Conservation (phyloP, 1,139 yeast species). For the Pichia sp. region DNA sequence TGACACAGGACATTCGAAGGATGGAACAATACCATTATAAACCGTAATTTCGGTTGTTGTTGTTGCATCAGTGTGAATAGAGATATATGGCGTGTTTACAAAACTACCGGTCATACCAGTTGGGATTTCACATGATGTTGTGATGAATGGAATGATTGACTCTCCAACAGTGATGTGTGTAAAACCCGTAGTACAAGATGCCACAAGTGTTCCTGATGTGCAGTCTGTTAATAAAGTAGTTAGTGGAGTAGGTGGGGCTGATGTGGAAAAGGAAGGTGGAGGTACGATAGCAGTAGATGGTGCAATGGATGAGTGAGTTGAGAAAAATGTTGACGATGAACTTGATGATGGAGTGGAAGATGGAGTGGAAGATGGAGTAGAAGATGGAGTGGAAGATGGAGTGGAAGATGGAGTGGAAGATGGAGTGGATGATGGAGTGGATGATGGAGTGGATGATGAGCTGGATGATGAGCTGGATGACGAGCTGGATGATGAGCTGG, state of each 20-base stretch:
- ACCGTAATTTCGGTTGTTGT: constrained; percentile 9
- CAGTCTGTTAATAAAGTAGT: constrained; percentile 7
- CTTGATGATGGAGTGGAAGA: not conserved
- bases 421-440: not conserved
- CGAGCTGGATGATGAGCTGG: not conserved
- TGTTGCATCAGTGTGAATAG: constrained; percentile 9
- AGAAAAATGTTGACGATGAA: not conserved
- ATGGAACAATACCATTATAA: constrained; percentile 10
- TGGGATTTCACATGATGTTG: constrained; percentile 7
- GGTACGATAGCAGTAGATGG: not conserved
- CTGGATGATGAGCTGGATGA: not conserved
- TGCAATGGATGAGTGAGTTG: not conserved
- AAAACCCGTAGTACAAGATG: constrained; percentile 2
- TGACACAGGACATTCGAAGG: constrained; percentile 7
- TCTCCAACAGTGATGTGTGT: constrained; percentile 4
- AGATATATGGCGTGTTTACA: constrained; percentile 1
- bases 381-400: not conserved
- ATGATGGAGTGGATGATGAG: not conserved
- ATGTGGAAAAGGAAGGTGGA: not conserved
- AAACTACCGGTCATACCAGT: constrained; percentile 7
- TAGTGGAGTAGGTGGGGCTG: not conserved
- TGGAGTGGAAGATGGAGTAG: constrained; percentile 1
- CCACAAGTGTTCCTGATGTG: not conserved
- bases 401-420: not conserved
- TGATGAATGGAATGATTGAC: not conserved